Evolutionary conservation across 2,329 filamentous ascomycete species (phyloP), one percentile per base, ranked within the genome.

Genomic region (Botrytis cinerea): DNA sequence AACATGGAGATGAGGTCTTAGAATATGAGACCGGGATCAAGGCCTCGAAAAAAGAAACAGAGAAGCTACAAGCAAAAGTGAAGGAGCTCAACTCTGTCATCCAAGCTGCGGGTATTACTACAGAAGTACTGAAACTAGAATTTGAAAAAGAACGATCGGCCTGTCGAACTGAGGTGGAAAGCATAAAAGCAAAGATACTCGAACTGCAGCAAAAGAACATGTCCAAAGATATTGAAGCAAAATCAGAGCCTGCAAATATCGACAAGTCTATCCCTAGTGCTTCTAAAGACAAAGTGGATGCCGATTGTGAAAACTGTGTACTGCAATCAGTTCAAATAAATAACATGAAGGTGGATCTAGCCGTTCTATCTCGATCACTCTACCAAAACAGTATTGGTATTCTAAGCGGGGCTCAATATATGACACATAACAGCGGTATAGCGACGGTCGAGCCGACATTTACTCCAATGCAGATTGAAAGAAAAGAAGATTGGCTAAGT

Each of bases 401-500:
- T 51, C 4, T 54, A 1, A 4, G 6, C 2, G 9, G 1, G 1
- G 1, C 40, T 35, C 35, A 35, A 6, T 7, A 35, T 35, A 35
- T 6, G 35, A 35, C 35, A 35, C 35, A 25, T 5, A 10, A 22
- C 1, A 6, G 8, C 16, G 7, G 16, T 3, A 6, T 16, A 2
- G 12, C 1, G 5, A 3, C 2, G n/a, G 2, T 10, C 2, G 16
- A 18, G 3, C 1, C 4, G 25, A 4, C 10, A 4, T 8, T 16
- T 3, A 67, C 0, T 40, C 32, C 14, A n/a, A 8, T n/a, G 22
- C 63, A 67, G 45, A 8, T 10, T 12, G 22, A 51, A 35, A 67
- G 22, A 5, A 67, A 9, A n/a, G 1, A 1, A 1, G 18, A 20
- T 35, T 67, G 28, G 45, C 14, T 18, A 25, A 1, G 12, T 14